phyloP scores from a whole-genome alignment of 306 rosid genomes.

The Abrus pulchellus region DNA sequence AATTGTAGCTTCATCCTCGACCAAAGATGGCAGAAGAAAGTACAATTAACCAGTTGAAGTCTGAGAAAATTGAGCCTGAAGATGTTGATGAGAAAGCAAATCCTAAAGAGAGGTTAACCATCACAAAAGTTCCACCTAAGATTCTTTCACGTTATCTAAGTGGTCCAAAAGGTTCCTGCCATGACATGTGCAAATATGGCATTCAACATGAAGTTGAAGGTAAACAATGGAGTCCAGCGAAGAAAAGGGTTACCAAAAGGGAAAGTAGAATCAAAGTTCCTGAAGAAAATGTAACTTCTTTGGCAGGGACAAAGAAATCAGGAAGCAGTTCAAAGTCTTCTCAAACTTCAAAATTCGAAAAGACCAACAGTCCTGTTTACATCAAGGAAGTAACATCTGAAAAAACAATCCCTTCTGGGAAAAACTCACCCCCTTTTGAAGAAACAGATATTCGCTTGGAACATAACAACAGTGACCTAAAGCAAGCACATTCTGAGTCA shows the following conservation, averaged over 20 bases:
- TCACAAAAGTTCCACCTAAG: slow-evolving; percentile 42
- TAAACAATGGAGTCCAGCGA: slow-evolving; percentile 54
- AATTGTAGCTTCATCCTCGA: slow-evolving; percentile 42
- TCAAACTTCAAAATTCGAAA: slow-evolving; percentile 39
- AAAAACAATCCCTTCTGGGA: slow-evolving; percentile 47
- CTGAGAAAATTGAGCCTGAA: slow-evolving; percentile 43
- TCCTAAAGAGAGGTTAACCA: slow-evolving; percentile 32
- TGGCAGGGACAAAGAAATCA: slow-evolving; percentile 49
- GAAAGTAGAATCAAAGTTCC: slow-evolving; percentile 39
- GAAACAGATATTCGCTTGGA: slow-evolving; percentile 55
- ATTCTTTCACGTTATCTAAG: slow-evolving; percentile 73
- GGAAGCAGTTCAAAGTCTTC: slow-evolving; percentile 43
- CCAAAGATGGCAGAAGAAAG: slow-evolving; percentile 57
- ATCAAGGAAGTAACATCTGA: slow-evolving; percentile 54
- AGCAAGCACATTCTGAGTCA: slow-evolving; percentile 32
- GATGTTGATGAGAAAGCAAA: slow-evolving; percentile 40
- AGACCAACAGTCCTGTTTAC: slow-evolving; percentile 29
- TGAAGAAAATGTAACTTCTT: slow-evolving; percentile 43
- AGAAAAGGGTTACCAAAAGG: slow-evolving; percentile 39
- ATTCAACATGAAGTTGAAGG: slow-evolving; percentile 51
- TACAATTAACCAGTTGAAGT: slow-evolving; percentile 48
- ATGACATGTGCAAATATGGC: slow-evolving; percentile 87
- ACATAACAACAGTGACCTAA: slow-evolving; percentile 36
- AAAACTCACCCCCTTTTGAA: slow-evolving; percentile 47
- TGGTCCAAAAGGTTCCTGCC: slow-evolving; percentile 70